These are phyloP conservation scores for Kwoniella mangroviensis DNA, from an alignment of 768 basidiomycete species.

Conservation along the genomic window DNA sequence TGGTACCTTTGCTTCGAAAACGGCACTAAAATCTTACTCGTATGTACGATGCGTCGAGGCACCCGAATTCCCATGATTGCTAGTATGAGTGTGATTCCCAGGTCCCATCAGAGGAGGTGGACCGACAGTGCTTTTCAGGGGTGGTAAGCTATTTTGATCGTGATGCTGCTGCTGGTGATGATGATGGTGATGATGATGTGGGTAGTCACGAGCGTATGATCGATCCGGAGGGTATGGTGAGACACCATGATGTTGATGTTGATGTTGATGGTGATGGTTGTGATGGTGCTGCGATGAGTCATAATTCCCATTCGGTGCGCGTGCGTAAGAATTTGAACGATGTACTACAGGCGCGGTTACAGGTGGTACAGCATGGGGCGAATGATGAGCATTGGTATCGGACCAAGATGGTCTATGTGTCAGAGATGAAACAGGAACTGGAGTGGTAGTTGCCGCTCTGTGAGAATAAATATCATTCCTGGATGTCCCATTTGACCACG, in stretches of 20 bases:
- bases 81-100: background rate
- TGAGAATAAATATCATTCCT: conserved; percentile 10
- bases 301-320: background rate
- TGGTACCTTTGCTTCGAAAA: background rate
- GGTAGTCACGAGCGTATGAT: conserved; percentile 8
- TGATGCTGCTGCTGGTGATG: conserved; percentile 6
- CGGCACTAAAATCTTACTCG: background rate
- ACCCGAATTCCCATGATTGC: background rate
- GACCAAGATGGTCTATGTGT: conserved; percentile 10
- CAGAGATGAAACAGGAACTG: conserved; percentile 10
- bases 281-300: background rate
- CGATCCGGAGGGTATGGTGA: background rate
- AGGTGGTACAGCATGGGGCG: conserved; percentile 5
- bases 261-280: conserved; percentile 2
- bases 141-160: conserved; percentile 3
- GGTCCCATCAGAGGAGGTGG: conserved; percentile 9
- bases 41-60: conserved; percentile 2
- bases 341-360: background rate
- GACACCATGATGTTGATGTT: background rate
- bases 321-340: conserved; percentile 1
- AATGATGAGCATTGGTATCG: background rate
- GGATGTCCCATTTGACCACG: conserved; percentile 4
- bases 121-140: conserved; percentile 5
- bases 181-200: conserved; percentile 8
- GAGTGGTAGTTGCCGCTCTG: conserved; percentile 12